Base-by-base conservation (phyloP, 1,284 basidiomycete genomes). In the Ustilago trichophora region DNA sequence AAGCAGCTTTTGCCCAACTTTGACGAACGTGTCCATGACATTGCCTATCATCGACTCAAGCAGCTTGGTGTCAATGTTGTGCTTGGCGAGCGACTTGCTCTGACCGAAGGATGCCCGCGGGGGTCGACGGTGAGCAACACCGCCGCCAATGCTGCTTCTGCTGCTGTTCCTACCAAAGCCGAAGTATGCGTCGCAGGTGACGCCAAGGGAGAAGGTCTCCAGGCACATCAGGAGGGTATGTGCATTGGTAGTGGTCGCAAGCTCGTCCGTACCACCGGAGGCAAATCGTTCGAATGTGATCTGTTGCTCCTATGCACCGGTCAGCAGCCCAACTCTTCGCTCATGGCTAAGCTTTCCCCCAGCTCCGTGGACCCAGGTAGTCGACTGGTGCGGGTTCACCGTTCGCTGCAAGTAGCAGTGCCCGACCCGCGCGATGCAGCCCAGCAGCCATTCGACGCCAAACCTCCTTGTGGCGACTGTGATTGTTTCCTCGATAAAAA, bases 401-500 rank as follows among this genome's bases (percentile, higher is more conserved):
- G 65, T 6, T 73, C 72, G 22, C 47, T 81, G 18, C 79, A 79
- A 34, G 77, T 81, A n/a, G 67, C 72, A 12, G 44, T 73, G 2
- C 75, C 75, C 8, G 60, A 72, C 24, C 72, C 73, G 18, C 38
- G 64, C 18, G 70, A 76, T 38, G 73, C 73, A 16, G 56, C 53
- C 11, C 76, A 72, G 34, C 68, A 68, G 29, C 75, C 77, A 1
- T 71, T 78, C 21, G 75, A 73, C 18, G 62, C 64, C 12, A 54
- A 55, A 15, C 68, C 75, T 5, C 76, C 78, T 3, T 81, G 79
- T 44, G 76, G 75, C 25, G 78, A 80, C 47, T 81, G 79, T 55
- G 79, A 80, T 51, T 81, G 79, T 37, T 80, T 80, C 58, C 57
- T 78, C 18, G 79, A 80, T 51, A 77, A 79, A 51, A 79, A 80